Percentiles rank a stretch among this genome's conserved stretches.
Evolutionary conservation across 73 alveolate genomes (phyloP).

Genomic region (Uronychia binucleata): DNA sequence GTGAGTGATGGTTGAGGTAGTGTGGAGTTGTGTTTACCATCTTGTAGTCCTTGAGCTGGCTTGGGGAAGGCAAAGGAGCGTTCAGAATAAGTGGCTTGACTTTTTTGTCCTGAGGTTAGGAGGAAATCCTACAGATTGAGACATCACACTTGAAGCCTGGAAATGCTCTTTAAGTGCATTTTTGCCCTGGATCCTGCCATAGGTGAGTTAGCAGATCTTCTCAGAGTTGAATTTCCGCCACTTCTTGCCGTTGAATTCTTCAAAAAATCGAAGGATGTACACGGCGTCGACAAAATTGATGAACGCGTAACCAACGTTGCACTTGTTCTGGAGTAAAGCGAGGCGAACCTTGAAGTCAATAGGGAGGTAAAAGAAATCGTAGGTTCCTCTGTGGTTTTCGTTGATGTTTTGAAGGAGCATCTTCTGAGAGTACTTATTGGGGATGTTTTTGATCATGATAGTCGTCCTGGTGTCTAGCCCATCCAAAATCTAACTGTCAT

Average conservation of each 20-base stretch:
- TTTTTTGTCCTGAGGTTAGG: background rate
- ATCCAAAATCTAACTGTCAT: background rate
- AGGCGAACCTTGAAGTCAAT: conserved; percentile 67
- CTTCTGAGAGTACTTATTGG: conserved; percentile 91
- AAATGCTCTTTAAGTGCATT: background rate
- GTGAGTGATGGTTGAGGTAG: too few relatives aligned
- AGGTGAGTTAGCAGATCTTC: conserved; percentile 78
- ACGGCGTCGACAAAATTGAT: conserved; percentile 91
- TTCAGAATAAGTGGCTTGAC: background rate
- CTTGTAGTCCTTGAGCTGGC: background rate
- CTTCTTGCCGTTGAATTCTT: conserved; percentile 87
- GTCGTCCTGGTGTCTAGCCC: conserved; percentile 81
- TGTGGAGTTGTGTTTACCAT: background rate
- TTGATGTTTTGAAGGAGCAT: conserved; percentile 84
- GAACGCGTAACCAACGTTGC: conserved; percentile 98
- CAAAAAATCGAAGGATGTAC: conserved; percentile 77
- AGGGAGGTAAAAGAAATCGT: conserved; percentile 92
- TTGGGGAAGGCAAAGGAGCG: background rate
- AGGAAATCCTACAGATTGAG: background rate
- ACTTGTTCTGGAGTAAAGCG: conserved; percentile 56
- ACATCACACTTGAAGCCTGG: background rate
- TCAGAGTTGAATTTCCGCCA: conserved; percentile 88
- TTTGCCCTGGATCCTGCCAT: conserved; percentile 90
- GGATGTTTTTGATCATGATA: conserved; percentile 97
- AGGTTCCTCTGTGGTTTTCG: conserved; percentile 81